Evolutionary conservation across 192 early-diverging fungal genomes (phyloP), one percentile per base, ranked within the genome.

Genomic region (Coemansia sp.): DNA sequence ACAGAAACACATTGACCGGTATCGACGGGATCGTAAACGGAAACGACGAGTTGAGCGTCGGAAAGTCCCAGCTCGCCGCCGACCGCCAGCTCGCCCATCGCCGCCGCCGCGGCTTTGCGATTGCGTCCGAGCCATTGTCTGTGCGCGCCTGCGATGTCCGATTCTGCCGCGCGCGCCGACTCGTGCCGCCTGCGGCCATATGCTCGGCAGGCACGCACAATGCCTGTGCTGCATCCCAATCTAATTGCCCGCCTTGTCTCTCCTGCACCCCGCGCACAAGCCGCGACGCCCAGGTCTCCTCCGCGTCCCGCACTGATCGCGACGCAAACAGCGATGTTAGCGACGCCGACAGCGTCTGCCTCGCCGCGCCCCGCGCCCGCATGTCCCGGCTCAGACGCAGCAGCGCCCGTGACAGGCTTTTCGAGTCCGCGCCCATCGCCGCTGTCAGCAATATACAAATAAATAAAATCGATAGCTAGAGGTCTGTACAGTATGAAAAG

Each of bases 21-120:
- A 78, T 44, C 21, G 75, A 53, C 38, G 75, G 75, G 29, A 78
- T 78, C 24, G 75, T 78, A 40, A 78, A 78, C 31, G 75, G 75
- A 31, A 71, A 78, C 33, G 75, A 78, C 35, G 69, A 42, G 46
- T 78, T 78, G 3, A 78, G 75, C 24, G 75, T 78, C 6, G 75
- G 65, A 58, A 78, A 78, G 50, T 78, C 75, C 75, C 75, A 68
- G 35, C 58, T 53, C 28, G 62, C 30, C 5, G 67, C 50, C 4
- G 53, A 21, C 22, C 30, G 47, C 69, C 64, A 78, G 23, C 53
- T 33, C 14, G 46, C 47, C 74, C 74, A 77, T 2, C 65, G 52
- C 44, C 61, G 71, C 45, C 69, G 58, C 19, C 24, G 25, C 47
- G 21, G 45, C 60, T 27, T 23, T 12, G 46, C 8, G 42, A n/a